Conservation (phyloP, 2,329 filamentous ascomycete species). For the Epichloe bromicola region DNA sequence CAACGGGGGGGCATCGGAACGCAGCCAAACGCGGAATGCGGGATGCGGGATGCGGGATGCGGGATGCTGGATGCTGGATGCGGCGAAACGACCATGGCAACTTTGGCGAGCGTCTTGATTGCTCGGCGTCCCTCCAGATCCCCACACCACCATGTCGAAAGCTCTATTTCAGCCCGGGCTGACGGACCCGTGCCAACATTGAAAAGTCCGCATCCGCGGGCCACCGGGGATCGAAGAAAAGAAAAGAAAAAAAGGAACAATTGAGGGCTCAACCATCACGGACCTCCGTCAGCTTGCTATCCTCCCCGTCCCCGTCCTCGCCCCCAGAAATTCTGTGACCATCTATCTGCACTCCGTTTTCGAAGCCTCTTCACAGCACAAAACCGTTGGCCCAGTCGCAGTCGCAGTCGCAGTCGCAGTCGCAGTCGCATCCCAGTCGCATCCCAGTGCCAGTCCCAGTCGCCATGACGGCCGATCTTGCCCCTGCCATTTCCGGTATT, state of each 20-base stretch:
- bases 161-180: background rate
- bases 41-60: background rate
- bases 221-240: background rate
- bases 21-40: background rate
- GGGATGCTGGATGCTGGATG: background rate
- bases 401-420: no score
- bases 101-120: background rate
- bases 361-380: background rate
- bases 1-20: background rate
- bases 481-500: slow-evolving; percentile 10
- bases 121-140: background rate
- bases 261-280: no score
- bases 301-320: no score
- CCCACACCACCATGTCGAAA: slow-evolving; percentile 1
- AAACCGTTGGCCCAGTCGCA: background rate
- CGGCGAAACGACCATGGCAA: background rate
- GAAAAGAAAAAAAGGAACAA: no score
- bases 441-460: no score
- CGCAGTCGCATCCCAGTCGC: no score
- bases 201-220: background rate
- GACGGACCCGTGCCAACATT: background rate
- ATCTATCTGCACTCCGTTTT: background rate
- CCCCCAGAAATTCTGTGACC: background rate
- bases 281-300: background rate
- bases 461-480: slow-evolving; percentile 15